These are phyloP conservation scores for Marasmius sp. DNA, from an alignment of 1,284 basidiomycete genomes.

Conservation along the genomic window DNA sequence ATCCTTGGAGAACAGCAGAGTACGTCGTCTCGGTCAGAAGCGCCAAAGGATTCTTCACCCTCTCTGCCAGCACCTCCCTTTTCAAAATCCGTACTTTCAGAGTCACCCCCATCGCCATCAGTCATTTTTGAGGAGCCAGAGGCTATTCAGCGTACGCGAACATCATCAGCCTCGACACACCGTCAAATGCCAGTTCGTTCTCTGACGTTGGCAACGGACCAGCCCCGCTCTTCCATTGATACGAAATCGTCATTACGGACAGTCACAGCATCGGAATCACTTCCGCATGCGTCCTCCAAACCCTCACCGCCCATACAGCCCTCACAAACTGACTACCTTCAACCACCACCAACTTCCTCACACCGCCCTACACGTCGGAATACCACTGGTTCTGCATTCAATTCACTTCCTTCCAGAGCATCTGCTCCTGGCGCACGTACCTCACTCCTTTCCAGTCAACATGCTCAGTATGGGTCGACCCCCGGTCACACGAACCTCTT, in stretches of 20 bases:
- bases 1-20: not conserved
- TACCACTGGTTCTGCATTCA: slow-evolving; percentile 30
- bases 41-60: not conserved
- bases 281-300: slow-evolving; percentile 17
- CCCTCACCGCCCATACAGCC: slow-evolving; percentile 22
- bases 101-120: slow-evolving; percentile 11
- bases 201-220: slow-evolving; percentile 7
- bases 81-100: slow-evolving; percentile 15
- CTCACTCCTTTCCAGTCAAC: slow-evolving; percentile 7
- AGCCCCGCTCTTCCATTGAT: slow-evolving; percentile 25
- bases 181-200: slow-evolving; percentile 19
- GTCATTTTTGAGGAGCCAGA: slow-evolving; percentile 39
- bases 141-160: slow-evolving; percentile 25
- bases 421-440: not conserved
- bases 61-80: not conserved
- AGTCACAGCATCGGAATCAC: slow-evolving; percentile 10
- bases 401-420: not conserved
- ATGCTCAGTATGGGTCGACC: slow-evolving; percentile 9
- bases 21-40: not conserved
- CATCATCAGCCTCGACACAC: slow-evolving; percentile 22
- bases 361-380: slow-evolving; percentile 49
- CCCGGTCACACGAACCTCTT: slow-evolving; percentile 1
- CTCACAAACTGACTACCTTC: slow-evolving; percentile 53
- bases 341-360: slow-evolving; percentile 37
- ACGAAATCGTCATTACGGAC: slow-evolving; percentile 14